Evolutionary conservation across 257 asterid species (phyloP), one percentile per base, ranked within the genome.

Genomic region (Solanum commersonii): DNA sequence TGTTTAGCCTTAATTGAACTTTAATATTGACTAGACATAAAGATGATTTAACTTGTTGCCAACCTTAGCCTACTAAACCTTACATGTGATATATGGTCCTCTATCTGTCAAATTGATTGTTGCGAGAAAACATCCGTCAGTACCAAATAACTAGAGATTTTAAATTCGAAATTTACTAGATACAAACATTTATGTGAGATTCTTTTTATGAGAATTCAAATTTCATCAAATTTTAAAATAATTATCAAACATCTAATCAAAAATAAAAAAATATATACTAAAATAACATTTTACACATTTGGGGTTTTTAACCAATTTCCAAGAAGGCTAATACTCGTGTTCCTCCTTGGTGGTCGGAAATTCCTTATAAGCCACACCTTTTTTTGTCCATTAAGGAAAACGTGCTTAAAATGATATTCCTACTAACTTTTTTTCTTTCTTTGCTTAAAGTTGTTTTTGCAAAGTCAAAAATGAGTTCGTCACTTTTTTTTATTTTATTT

Each of bases 201-300:
- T 33, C 34, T 16, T 5, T 49, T 0, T 2, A 34, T 9, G 1
- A 5, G 0, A 72, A 72, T 18, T 2, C 0, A 15, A 15, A 72
- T 34, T 16, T 16, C 9, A 8, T 15, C 3, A 2, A 16, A 29
- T 16, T 3, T 70, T 0, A 68, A 27, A 5, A 27, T 1, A 8
- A 13, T 1, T 6, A 29, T 0, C 13, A 0, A 29, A 70, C 38
- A 29, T 0, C 23, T 14, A 29, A 14, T 1, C 0, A 18, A 2
- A 71, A 29, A 5, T 18, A 22, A 1, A 14, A 18, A 56, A 18
- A 12, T 1, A 31, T 1, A 11, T 5, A 60, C 49, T 10, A 10
- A 42, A 42, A 60, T 10, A 60, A 9, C 12, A 56, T 56, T 14
- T 73, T 73, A 33, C 22, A 20, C 34, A 11, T 14, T 13, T n/a